Percentiles rank a stretch among this genome's conserved stretches.
phyloP scores from a whole-genome alignment of 2,329 filamentous ascomycete species.

The Laburnicola sp. region DNA sequence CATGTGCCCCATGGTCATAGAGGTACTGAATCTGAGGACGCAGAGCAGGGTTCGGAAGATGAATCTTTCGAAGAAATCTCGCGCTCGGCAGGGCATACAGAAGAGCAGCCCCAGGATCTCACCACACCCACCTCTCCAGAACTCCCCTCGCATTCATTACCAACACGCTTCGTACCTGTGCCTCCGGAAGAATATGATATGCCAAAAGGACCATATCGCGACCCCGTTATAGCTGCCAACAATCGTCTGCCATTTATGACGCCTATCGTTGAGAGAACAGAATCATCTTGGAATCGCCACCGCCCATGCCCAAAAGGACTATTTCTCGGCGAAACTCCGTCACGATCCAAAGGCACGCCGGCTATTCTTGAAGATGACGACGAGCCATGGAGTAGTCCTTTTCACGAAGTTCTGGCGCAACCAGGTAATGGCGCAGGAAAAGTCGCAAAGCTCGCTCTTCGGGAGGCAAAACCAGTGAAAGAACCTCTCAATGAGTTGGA shows the following conservation, averaged over 20 bases:
- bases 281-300: slow-evolving; percentile 69
- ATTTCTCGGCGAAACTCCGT: slow-evolving; percentile 76
- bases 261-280: slow-evolving; percentile 93
- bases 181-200: slow-evolving; percentile 86
- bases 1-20: slow-evolving; percentile 60
- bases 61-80: slow-evolving; percentile 42
- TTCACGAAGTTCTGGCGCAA: slow-evolving; percentile 65
- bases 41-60: slow-evolving; percentile 39
- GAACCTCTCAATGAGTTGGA: slow-evolving; percentile 27
- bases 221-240: slow-evolving; percentile 78
- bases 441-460: slow-evolving; percentile 57
- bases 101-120: slow-evolving; percentile 46
- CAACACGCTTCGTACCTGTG: slow-evolving; percentile 72
- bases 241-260: slow-evolving; percentile 98
- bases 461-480: slow-evolving; percentile 45
- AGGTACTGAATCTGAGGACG: slow-evolving; percentile 43
- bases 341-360: slow-evolving; percentile 55
- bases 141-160: slow-evolving; percentile 36
- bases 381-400: slow-evolving; percentile 69
- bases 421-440: slow-evolving; percentile 47
- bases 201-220: slow-evolving; percentile 76
- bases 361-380: slow-evolving; percentile 49
- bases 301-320: slow-evolving; percentile 57
- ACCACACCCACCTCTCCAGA: slow-evolving; percentile 54
- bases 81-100: slow-evolving; percentile 29